Evolutionary conservation across 345 rosid species (phyloP), one percentile per base, ranked within the genome.

Genomic region (Atalantia buxifolia): DNA sequence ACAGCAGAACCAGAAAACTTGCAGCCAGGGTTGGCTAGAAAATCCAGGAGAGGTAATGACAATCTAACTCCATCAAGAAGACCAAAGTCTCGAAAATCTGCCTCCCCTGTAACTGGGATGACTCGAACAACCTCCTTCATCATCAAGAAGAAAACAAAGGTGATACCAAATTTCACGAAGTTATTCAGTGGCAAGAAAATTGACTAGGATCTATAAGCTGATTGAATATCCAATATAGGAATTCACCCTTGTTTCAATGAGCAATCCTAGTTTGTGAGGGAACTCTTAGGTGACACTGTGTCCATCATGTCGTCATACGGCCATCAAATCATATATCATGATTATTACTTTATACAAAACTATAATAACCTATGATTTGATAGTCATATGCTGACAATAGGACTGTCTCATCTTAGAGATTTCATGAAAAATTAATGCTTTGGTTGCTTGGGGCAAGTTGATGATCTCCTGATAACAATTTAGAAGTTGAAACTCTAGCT

Each of bases 81-180:
- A 30, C 78, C 84, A 27, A 91, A 85, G 80, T 78, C 77, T 19
- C 75, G 79, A 18, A 90, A 77, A 72, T 85, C 90, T 5, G 78
- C 72, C 10, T 92, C 94, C 31, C 89, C 93, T 25, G 90, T 85
- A 7, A 80, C 42, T 50, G 68, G 86, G 76, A 57, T 35, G 12
- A 69, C 86, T 68, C 86, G 83, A 72, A 83, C 95, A 4, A 63
- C 81, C 71, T 85, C 86, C 76, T 77, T 92, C 70, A 30, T 80
- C 16, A 83, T 87, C 76, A 90, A 81, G 87, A 90, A 89, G 89
- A 93, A 86, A 83, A 84, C 76, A 81, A 88, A 80, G 65, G 88
- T 85, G 77, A 81, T 84, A 76, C 98, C 92, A 1, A 87, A 86
- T 66, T 78, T 93, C 66, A 84, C 89, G 38, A 93, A 82, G 78